phyloP scores from a whole-genome alignment of 2,329 filamentous ascomycete genomes.

The Zasmidium citrigriseum region DNA sequence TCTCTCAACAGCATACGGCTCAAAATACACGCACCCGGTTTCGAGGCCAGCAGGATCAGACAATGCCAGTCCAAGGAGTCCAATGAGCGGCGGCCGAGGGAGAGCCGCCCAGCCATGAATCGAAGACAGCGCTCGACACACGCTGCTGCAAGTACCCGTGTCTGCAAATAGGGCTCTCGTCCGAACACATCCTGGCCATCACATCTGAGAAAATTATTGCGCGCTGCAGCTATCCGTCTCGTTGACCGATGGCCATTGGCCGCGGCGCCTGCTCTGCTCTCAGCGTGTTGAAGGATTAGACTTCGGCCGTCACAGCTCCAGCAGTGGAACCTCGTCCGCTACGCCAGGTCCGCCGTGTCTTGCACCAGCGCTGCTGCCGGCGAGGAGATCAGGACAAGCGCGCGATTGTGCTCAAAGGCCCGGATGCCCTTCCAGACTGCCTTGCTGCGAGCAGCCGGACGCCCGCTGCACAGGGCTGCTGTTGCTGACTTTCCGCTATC shows the following conservation, averaged over 20 bases:
- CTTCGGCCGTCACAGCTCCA: background rate
- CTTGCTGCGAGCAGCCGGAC: background rate
- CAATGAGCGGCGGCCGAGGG: too few species aligned
- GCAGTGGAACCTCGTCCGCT: background rate
- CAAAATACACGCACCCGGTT: background rate
- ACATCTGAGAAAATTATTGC: background rate
- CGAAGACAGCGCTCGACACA: background rate
- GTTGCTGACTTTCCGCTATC: constrained; percentile 1
- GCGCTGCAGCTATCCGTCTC: constrained; percentile 1
- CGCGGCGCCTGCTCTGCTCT: background rate
- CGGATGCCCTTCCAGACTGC: background rate
- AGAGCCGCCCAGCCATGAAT: background rate
- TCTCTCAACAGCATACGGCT: background rate
- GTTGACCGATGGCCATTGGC: background rate
- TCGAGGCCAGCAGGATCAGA: background rate
- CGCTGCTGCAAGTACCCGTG: constrained; percentile 3
- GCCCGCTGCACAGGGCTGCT: background rate
- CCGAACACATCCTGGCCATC: background rate
- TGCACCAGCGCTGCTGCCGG: background rate
- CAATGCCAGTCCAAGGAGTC: background rate
- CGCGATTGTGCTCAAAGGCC: background rate
- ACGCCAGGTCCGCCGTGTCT: background rate
- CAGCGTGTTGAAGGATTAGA: background rate
- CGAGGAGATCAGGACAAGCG: background rate
- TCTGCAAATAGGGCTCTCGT: background rate